These are phyloP conservation scores for Colletotrichum theobromicola DNA, from an alignment of 2,329 filamentous ascomycete genomes.

Conservation along the genomic window DNA sequence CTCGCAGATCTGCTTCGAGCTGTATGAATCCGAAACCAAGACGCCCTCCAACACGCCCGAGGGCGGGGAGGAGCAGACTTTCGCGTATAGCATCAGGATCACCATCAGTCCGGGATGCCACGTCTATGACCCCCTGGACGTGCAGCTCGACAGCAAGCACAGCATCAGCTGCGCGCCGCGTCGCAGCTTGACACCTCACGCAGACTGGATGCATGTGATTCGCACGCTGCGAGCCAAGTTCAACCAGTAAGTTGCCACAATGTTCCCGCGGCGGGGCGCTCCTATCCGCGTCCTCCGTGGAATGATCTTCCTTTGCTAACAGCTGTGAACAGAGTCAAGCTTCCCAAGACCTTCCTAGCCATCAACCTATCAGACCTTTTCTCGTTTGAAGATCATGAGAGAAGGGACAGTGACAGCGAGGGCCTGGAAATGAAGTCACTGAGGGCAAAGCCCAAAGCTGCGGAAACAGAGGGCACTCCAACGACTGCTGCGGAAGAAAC, in stretches of 20 bases:
- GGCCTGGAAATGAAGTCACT: conserved; percentile 52
- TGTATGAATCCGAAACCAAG: conserved; percentile 92
- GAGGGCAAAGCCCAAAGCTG: conserved; percentile 28
- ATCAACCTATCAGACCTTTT: conserved; percentile 70
- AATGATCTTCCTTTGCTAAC: conserved; percentile 1
- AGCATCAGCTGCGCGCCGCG: conserved; percentile 95
- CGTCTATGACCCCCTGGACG: conserved; percentile 93
- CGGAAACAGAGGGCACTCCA: conserved; percentile 1
- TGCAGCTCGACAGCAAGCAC: conserved; percentile 94
- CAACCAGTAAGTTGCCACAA: conserved; percentile 73
- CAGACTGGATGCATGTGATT: conserved; percentile 96
- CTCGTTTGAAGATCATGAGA: conserved; percentile 62
- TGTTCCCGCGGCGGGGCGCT: background rate
- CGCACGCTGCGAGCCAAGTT: conserved; percentile 95
- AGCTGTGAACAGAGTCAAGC: conserved; percentile 56
- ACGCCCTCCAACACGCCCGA: conserved; percentile 43
- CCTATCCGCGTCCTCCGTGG: background rate
- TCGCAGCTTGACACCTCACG: conserved; percentile 86
- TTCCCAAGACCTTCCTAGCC: conserved; percentile 69
- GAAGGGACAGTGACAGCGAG: conserved; percentile 52
- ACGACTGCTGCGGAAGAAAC: background rate
- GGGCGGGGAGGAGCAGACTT: conserved; percentile 69
- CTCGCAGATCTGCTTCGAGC: conserved; percentile 95
- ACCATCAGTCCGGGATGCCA: conserved; percentile 96
- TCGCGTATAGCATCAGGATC: conserved; percentile 95